Evolutionary conservation across 257 asterid genomes (phyloP).

Genomic region (Cynanchum wilfordii): DNA sequence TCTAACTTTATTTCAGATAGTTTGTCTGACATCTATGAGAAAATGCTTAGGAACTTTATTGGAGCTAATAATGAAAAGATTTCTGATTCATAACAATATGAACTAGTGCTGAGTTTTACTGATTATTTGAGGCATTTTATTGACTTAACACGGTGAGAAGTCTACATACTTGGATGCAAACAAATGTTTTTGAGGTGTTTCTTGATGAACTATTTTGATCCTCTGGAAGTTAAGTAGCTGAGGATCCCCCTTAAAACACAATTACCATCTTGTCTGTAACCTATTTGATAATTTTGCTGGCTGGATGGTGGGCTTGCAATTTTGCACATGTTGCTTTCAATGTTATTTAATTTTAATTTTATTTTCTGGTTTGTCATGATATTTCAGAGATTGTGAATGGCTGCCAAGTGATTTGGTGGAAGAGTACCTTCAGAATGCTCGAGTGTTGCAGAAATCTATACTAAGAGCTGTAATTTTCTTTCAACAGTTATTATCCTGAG

Average conservation of each 20-base stretch:
- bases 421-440: slow-evolving; percentile 53
- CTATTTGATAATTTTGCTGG: not conserved
- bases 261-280: not conserved
- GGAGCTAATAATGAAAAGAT: not conserved
- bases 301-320: not conserved
- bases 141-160: not conserved
- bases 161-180: not conserved
- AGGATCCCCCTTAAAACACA: not conserved
- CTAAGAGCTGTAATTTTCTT: slow-evolving; percentile 65
- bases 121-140: not conserved
- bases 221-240: not conserved
- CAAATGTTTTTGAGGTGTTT: not conserved
- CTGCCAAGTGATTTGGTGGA: slow-evolving; percentile 52
- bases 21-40: not conserved
- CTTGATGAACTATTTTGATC: not conserved
- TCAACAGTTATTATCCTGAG: slow-evolving; percentile 14
- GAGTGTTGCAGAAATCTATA: slow-evolving; percentile 54
- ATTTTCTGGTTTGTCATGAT: slow-evolving; percentile 18
- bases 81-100: not conserved
- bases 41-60: not conserved
- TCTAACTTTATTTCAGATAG: not conserved
- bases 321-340: slow-evolving; percentile 9
- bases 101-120: not conserved
- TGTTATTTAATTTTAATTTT: slow-evolving; percentile 11
- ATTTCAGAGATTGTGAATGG: slow-evolving; percentile 71